Conservation (phyloP, 768 basidiomycete species). For the Chalciporus piperatus region DNA sequence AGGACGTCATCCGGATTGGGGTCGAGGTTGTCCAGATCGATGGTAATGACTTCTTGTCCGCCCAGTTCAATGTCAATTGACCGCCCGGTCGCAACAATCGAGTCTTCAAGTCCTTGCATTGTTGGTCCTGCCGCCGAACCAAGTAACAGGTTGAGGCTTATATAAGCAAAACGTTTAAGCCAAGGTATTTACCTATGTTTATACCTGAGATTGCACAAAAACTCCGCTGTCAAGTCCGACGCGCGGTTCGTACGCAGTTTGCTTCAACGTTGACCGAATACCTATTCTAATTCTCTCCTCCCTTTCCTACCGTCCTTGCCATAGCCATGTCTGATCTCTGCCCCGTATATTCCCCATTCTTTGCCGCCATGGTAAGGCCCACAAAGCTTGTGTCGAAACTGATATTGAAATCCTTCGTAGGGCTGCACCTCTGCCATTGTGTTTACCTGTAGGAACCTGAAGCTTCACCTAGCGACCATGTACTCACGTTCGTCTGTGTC, state of each 20-base stretch:
- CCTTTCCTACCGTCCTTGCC: too few relatives aligned
- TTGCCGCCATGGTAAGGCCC: constrained; percentile 84
- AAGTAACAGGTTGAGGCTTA: neutral
- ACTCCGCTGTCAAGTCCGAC: neutral
- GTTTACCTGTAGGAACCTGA: constrained; percentile 79
- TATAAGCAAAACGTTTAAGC: neutral
- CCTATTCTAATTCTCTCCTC: too few relatives aligned
- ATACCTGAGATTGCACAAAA: neutral
- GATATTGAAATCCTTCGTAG: constrained; percentile 39
- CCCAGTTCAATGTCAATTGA: constrained; percentile 76
- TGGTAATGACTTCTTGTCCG: constrained; percentile 82
- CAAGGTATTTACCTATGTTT: too few relatives aligned
- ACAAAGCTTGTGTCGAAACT: neutral
- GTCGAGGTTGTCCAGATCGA: constrained; percentile 86
- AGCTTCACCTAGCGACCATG: neutral
- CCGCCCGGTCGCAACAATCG: constrained; percentile 12
- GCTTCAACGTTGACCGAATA: too few relatives aligned
- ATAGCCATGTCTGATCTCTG: constrained; percentile 71
- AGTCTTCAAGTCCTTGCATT: neutral
- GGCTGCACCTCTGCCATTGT: constrained; percentile 97
- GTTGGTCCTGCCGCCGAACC: neutral
- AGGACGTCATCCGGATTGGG: constrained; percentile 73
- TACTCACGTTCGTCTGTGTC: neutral
- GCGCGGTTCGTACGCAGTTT: neutral
- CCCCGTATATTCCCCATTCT: constrained; percentile 97